phyloP scores from a whole-genome alignment of 1,284 basidiomycete species.

The Quambalaria eucalypti region DNA sequence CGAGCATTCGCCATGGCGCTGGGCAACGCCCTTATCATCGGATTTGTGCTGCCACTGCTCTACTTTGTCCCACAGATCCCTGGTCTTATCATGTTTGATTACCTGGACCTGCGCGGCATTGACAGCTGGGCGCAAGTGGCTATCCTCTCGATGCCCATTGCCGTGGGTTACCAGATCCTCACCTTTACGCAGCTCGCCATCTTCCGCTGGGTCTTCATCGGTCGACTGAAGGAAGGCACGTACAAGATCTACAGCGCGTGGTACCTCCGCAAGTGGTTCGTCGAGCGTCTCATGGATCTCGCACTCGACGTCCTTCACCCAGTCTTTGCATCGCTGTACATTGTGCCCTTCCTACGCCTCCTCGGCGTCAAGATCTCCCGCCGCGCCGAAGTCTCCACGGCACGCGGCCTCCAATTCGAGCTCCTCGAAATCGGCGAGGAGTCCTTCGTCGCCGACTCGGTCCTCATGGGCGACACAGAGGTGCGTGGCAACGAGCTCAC shows the following conservation, averaged over 20 bases:
- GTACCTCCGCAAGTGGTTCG: conserved; percentile 8
- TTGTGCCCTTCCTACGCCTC: conserved; percentile 4
- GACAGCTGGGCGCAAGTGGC: neutral
- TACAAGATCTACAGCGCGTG: neutral
- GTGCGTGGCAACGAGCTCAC: conserved; percentile 3
- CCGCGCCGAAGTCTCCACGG: conserved; percentile 7
- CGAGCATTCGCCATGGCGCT: neutral
- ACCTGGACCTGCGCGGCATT: conserved; percentile 1
- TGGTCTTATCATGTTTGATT: conserved; percentile 5
- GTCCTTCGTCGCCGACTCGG: conserved; percentile 6
- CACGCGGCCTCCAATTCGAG: conserved; percentile 5
- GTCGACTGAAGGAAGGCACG: neutral
- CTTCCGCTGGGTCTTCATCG: conserved; percentile 1
- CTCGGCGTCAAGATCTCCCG: conserved; percentile 8
- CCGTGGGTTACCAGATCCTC: conserved; percentile 1
- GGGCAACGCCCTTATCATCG: neutral
- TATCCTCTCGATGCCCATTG: neutral
- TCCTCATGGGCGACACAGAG: conserved; percentile 3
- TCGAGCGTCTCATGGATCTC: conserved; percentile 8
- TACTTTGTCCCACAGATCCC: conserved; percentile 7
- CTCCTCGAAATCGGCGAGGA: conserved; percentile 10
- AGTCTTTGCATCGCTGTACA: conserved; percentile 7
- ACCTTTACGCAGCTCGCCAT: conserved; percentile 5
- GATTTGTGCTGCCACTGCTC: conserved; percentile 5
- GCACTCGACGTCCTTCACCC: conserved; percentile 3